phyloP scores from a whole-genome alignment of 768 basidiomycete genomes.

The Asterophora parasitica region DNA sequence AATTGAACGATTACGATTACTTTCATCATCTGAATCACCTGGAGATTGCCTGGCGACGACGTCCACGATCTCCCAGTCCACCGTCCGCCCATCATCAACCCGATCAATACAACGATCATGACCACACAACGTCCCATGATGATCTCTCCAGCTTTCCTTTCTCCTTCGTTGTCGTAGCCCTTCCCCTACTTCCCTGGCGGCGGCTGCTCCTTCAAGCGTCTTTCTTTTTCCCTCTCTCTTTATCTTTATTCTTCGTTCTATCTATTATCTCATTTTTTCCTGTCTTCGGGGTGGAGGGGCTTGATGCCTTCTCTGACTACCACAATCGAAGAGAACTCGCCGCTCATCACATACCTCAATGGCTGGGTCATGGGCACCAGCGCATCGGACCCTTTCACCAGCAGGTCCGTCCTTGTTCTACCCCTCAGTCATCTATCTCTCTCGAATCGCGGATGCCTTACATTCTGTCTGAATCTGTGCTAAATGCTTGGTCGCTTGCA shows the following conservation, averaged over 20 bases:
- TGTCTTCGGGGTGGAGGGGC: neutral
- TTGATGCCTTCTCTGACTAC: slow-evolving; percentile 11
- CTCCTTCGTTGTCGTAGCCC: neutral
- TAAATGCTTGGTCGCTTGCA: too few relatives aligned
- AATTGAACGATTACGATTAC: neutral
- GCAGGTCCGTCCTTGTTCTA: slow-evolving; percentile 3
- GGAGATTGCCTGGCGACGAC: neutral
- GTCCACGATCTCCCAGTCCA: too few relatives aligned
- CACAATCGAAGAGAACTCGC: slow-evolving; percentile 16
- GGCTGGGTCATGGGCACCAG: slow-evolving; percentile 11
- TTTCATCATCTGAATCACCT: too few relatives aligned
- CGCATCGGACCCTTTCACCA: neutral
- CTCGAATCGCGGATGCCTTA: too few relatives aligned
- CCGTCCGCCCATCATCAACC: neutral
- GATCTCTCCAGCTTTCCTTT: neutral
- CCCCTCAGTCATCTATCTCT: too few relatives aligned
- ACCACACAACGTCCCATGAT: neutral
- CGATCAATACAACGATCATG: neutral
- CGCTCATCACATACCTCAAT: slow-evolving; percentile 13
- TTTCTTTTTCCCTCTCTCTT: neutral
- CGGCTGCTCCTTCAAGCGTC: neutral
- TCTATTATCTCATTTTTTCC: neutral
- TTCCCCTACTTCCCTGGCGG: neutral
- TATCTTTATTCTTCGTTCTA: neutral
- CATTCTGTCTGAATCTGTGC: neutral